Base-by-base conservation (phyloP, 208 protist species). In the Strigomonas culicis region DNA sequence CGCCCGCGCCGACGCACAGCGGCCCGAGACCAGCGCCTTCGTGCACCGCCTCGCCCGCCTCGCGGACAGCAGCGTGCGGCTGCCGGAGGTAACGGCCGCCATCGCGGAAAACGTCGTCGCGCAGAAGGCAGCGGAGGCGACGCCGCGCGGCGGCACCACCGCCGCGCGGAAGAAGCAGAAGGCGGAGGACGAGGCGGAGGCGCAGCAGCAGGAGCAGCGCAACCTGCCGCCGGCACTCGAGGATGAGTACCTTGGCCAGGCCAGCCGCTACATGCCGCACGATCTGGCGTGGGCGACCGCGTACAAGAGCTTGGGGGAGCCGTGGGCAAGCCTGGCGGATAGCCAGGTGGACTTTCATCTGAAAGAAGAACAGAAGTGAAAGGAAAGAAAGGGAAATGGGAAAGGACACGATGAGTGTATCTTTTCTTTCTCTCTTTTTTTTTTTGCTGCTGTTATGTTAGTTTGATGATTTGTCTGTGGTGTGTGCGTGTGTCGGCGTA, bases 41-140 rank as follows among this genome's bases (percentile, higher is more conserved):
- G 63, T 90, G 6, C 79, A 90, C 65, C 67, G 72, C 19, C 63
- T 93, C 27, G 70, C 86, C 0, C 72, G 61, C 32, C 34, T 60
- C 21, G 28, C 78, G 41, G 66, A 68, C 43, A 49, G 67, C 43
- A n/a, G 22, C 4, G 52, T n/a, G 52, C 21, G 11, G 30, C 3
- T 25, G 52, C 22, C 15, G 52, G 52, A 27, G 52, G 52, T 58
- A 13, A 41, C 36, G 36, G 36, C n/a, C n/a, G n/a, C n/a, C n/a
- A n/a, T n/a, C 13, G 36, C 36, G 36, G 36, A 41, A 13, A 41
- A 41, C 8, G 8, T 17, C 8, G 36, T 6, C 13, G 36, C 6
- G 36, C 8, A 41, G 36, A 41, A 6, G 52, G 25, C 10, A 7
- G 22, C n/a, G 47, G n/a, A 28, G 47, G 47, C 22, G 47, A 8